A percentile compares a stretch with the other conserved stretches of the same genome.
These are phyloP conservation scores for Nakazawaea peltata DNA, from an alignment of 805 yeast genomes.

Conservation along the genomic window DNA sequence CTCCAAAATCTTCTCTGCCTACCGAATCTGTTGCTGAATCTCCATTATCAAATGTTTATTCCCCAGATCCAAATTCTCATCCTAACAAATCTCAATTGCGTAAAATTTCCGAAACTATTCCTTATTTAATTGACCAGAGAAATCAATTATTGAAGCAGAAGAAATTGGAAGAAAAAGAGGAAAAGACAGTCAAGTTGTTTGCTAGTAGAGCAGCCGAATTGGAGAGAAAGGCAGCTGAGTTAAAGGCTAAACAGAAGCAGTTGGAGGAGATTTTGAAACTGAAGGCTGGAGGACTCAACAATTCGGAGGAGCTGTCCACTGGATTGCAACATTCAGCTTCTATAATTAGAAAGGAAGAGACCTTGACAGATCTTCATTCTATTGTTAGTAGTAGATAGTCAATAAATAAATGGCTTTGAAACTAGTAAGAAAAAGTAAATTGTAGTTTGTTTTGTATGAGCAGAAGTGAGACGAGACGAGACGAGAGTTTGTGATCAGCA, in stretches of 20 bases:
- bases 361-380: conserved; percentile 45
- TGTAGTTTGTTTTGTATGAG: too few species aligned
- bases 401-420: background rate
- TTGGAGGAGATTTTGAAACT: conserved; percentile 34
- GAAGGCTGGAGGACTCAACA: conserved; percentile 12
- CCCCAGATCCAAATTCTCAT: conserved; percentile 15
- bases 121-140: conserved; percentile 76
- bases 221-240: conserved; percentile 65
- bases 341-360: conserved; percentile 38
- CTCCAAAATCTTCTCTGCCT: conserved; percentile 13
- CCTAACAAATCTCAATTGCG: conserved; percentile 55
- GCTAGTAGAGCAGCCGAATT: conserved; percentile 68
- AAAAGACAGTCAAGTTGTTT: conserved; percentile 67
- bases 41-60: conserved; percentile 15
- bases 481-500: background rate
- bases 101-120: conserved; percentile 76
- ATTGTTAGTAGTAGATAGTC: conserved; percentile 24
- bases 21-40: conserved; percentile 11
- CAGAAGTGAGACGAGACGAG: too few species aligned
- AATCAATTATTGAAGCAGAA: conserved; percentile 67
- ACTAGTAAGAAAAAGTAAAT: too few species aligned
- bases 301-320: too few species aligned
- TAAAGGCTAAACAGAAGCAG: conserved; percentile 57
- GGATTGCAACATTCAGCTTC: background rate
- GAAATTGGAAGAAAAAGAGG: conserved; percentile 72